Evolutionary conservation across 164 flowering plant genomes (phyloP).

Genomic region (Warburgia ugandensis): DNA sequence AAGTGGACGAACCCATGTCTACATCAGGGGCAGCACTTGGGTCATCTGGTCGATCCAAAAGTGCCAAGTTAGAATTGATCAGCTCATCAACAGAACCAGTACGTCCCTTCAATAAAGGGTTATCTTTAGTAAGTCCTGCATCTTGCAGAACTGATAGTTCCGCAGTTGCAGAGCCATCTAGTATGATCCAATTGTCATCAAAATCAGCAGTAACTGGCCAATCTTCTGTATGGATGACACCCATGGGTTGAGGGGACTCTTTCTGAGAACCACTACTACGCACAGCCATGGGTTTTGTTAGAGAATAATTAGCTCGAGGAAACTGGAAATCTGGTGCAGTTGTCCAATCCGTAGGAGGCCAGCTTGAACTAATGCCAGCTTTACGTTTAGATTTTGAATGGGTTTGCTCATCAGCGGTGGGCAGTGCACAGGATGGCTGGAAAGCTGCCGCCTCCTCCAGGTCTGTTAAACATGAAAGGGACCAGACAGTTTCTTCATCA

Average conservation of each 20-base stretch:
- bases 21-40: conserved; percentile 11
- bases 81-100: conserved; percentile 6
- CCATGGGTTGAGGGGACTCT: too few relatives aligned
- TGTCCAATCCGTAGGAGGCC: conserved; percentile 83
- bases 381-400: conserved; percentile 27
- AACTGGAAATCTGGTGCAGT: conserved; percentile 59
- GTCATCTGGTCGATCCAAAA: conserved; percentile 16
- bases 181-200: conserved; percentile 22
- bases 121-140: conserved; percentile 13
- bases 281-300: conserved; percentile 15
- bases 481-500: conserved; percentile 62
- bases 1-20: conserved; percentile 9
- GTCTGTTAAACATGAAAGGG: conserved; percentile 28
- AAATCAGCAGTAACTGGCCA: conserved; percentile 13
- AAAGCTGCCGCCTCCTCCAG: conserved; percentile 11
- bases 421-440: conserved; percentile 10
- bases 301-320: conserved; percentile 28
- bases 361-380: conserved; percentile 27
- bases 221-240: conserved; percentile 7
- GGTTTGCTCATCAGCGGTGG: conserved; percentile 17
- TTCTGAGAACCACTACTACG: conserved; percentile 11
- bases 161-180: conserved; percentile 19
- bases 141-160: conserved; percentile 13
- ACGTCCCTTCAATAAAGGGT: not conserved
- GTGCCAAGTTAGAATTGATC: conserved; percentile 7